Conservation (phyloP, 805 yeast genomes). For the Candida oleophila region DNA sequence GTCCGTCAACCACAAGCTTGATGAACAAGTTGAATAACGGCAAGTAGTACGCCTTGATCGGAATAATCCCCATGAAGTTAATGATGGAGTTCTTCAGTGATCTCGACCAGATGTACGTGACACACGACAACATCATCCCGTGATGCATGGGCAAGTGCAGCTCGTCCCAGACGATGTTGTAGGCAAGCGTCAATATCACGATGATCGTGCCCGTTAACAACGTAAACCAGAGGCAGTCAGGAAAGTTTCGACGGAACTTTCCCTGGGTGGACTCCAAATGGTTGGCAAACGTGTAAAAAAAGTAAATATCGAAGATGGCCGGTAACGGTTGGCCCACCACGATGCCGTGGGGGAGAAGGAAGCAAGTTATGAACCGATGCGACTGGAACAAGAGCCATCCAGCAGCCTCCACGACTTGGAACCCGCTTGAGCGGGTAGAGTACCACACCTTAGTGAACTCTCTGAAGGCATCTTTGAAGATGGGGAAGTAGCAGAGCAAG, state of each 20-base stretch:
- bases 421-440: background rate
- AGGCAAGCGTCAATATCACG: constrained; percentile 27
- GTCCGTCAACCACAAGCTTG: constrained; percentile 42
- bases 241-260: constrained; percentile 47
- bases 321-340: constrained; percentile 20
- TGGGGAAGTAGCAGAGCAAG: constrained; percentile 13
- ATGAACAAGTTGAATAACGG: constrained; percentile 40
- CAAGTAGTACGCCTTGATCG: constrained; percentile 55
- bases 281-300: constrained; percentile 55
- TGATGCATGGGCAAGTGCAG: constrained; percentile 18
- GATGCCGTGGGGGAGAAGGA: constrained; percentile 43
- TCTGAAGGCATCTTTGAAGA: constrained; percentile 10
- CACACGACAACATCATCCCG: constrained; percentile 48
- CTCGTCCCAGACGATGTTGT: constrained; percentile 25
- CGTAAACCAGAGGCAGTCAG: constrained; percentile 58
- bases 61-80: constrained; percentile 51
- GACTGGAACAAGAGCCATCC: constrained; percentile 30
- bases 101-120: constrained; percentile 64
- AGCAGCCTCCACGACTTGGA: constrained; percentile 7
- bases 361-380: constrained; percentile 50
- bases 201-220: constrained; percentile 49
- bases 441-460: constrained; percentile 2
- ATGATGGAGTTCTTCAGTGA: constrained; percentile 52
- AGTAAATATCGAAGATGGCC: constrained; percentile 49
- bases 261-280: constrained; percentile 48